Evolutionary conservation across 305 asterid genomes (phyloP).

Genomic region (Fraxinus greggii): DNA sequence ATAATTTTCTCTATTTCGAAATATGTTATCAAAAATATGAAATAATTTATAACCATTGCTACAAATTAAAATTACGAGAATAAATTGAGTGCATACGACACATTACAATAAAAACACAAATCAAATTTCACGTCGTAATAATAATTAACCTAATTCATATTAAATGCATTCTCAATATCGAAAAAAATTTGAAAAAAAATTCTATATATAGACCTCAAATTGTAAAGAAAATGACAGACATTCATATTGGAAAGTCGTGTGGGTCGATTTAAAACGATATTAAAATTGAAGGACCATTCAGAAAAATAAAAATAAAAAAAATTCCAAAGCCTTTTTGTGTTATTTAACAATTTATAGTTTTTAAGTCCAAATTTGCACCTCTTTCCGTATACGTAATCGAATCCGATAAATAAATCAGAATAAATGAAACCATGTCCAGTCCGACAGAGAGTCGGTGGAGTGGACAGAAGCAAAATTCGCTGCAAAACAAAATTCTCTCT

Average conservation of each 20-base stretch:
- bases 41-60: neutral
- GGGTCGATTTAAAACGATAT: neutral
- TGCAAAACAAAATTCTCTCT: neutral
- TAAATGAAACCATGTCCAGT: slow-evolving; percentile 44
- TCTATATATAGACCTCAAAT: neutral
- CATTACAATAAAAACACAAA: neutral
- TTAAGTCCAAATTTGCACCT: neutral
- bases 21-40: neutral
- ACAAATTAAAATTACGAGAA: neutral
- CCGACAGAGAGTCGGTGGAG: slow-evolving; percentile 42
- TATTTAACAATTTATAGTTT: neutral
- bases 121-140: neutral
- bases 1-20: neutral
- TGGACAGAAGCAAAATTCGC: slow-evolving; percentile 2
- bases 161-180: neutral
- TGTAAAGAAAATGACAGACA: slow-evolving; percentile 25
- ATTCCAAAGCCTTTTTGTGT: slow-evolving; percentile 16
- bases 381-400: slow-evolving; percentile 38
- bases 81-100: neutral
- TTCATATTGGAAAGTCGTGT: neutral
- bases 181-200: neutral
- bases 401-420: slow-evolving; percentile 49
- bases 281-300: slow-evolving; percentile 12
- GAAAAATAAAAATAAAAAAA: neutral
- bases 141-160: neutral